phyloP scores from a whole-genome alignment of 768 basidiomycete species.

The Coprinopsis marcescibilis region DNA sequence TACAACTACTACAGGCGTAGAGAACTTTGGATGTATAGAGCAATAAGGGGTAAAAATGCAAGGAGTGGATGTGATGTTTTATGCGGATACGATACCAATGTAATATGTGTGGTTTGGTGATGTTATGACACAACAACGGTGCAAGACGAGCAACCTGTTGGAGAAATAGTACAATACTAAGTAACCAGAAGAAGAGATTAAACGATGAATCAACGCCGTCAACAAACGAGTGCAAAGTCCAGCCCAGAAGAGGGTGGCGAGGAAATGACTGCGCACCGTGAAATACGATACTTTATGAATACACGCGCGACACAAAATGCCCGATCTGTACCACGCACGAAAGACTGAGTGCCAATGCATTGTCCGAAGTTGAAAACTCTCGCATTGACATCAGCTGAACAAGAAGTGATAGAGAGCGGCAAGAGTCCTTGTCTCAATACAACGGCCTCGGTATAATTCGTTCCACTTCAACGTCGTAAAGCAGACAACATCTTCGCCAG shows the following conservation, averaged over 20 bases:
- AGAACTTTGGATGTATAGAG: slow-evolving; percentile 9
- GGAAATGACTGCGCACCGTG: slow-evolving; percentile 24
- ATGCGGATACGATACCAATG: slow-evolving; percentile 10
- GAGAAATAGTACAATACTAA: slow-evolving; percentile 1
- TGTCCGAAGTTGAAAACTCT: slow-evolving; percentile 7
- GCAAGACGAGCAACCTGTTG: slow-evolving; percentile 2
- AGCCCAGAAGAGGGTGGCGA: slow-evolving; percentile 15
- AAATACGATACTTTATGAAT: slow-evolving; percentile 46
- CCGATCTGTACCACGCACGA: slow-evolving; percentile 28
- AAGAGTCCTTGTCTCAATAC: slow-evolving; percentile 15
- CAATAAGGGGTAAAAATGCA: slow-evolving; percentile 15
- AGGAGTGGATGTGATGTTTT: slow-evolving; percentile 20
- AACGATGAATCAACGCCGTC: slow-evolving; percentile 9
- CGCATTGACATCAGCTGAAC: slow-evolving; percentile 7
- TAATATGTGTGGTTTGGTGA: slow-evolving; percentile 5
- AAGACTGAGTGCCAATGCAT: slow-evolving; percentile 3
- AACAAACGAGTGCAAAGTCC: slow-evolving; percentile 8
- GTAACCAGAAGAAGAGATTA: slow-evolving; percentile 1
- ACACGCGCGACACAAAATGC: slow-evolving; percentile 37
- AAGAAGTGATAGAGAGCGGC: slow-evolving; percentile 1
- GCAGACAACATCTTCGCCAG: slow-evolving; percentile 90
- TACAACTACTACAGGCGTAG: slow-evolving; percentile 19
- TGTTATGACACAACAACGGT: slow-evolving; percentile 1
- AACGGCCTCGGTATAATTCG: background rate
- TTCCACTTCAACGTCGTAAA: slow-evolving; percentile 54